phyloP scores from a whole-genome alignment of 2,329 filamentous ascomycete species.

The Trichoderma gracile region DNA sequence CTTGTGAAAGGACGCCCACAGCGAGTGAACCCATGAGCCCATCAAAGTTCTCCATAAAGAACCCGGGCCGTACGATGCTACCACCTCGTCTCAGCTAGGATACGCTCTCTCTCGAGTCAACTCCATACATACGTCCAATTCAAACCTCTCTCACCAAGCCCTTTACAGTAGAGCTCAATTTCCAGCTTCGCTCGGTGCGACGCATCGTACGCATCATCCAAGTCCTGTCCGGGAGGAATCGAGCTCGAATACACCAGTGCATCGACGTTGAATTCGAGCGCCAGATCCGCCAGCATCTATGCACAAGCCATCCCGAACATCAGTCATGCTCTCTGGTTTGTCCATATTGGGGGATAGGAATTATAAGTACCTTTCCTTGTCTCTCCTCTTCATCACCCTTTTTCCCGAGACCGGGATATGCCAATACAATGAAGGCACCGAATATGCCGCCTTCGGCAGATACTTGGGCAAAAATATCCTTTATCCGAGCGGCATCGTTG shows the following conservation, averaged over 20 bases:
- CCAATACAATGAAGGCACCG: conserved; percentile 6
- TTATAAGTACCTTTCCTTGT: conserved; percentile 15
- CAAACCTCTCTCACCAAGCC: conserved; percentile 8
- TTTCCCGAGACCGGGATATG: conserved; percentile 23
- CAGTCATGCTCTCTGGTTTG: too few species aligned
- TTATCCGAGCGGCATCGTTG: background rate
- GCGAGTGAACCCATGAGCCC: conserved; percentile 16
- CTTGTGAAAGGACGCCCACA: conserved; percentile 9
- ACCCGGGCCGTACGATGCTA: conserved; percentile 17
- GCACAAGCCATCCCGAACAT: background rate
- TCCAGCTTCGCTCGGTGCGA: conserved; percentile 16
- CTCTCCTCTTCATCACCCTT: conserved; percentile 15
- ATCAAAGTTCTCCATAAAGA: conserved; percentile 25
- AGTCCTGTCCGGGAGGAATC: conserved; percentile 6
- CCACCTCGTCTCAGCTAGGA: background rate
- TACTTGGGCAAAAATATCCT: conserved; percentile 11
- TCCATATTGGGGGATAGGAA: background rate
- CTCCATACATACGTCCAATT: conserved; percentile 14
- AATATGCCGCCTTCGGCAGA: conserved; percentile 13
- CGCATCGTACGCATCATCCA: background rate
- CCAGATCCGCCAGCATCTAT: conserved; percentile 17
- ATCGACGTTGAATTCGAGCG: conserved; percentile 11
- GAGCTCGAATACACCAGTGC: conserved; percentile 20
- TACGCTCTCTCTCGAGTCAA: background rate
- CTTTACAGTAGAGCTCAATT: conserved; percentile 13